These are phyloP conservation scores for Arabidopsis arenosa DNA, from an alignment of 345 rosid species.

Conservation along the genomic window DNA sequence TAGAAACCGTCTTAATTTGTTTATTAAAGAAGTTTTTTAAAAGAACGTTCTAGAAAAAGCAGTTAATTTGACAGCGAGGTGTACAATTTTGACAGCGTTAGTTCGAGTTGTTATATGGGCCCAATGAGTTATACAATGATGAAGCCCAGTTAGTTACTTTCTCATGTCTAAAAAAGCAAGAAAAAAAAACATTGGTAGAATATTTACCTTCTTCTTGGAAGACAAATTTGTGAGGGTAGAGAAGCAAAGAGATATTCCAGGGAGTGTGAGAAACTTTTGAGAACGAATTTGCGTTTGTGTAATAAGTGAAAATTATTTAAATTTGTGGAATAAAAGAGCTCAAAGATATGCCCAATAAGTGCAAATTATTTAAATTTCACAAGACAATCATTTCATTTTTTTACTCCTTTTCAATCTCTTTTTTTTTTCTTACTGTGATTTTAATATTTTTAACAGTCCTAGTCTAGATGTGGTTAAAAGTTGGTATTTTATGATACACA, in stretches of 20 bases:
- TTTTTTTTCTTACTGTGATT: too few relatives aligned
- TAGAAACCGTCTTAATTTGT: conserved; percentile 26
- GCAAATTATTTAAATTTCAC: too few relatives aligned
- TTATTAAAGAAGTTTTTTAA: neutral
- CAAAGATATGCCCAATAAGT: too few relatives aligned
- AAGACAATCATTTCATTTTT: too few relatives aligned
- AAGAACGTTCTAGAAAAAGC: neutral
- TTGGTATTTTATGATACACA: conserved; percentile 1
- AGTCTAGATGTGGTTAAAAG: conserved; percentile 4
- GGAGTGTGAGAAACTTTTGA: too few relatives aligned
- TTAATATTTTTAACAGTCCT: neutral
- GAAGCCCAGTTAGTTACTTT: conserved; percentile 22
- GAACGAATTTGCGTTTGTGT: too few relatives aligned
- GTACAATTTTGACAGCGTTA: conserved; percentile 9
- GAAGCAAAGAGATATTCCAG: too few relatives aligned
- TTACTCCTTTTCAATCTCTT: too few relatives aligned
- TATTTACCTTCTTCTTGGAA: too few relatives aligned
- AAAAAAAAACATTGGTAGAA: neutral
- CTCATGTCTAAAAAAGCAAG: neutral
- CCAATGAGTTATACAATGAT: neutral
- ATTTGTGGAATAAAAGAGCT: too few relatives aligned
- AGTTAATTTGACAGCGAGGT: neutral
- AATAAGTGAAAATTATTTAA: too few relatives aligned
- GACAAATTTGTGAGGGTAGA: too few relatives aligned
- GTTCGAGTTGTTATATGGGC: neutral